Percentiles rank a stretch among this genome's conserved stretches.
These are phyloP conservation scores for Trichoderma pleuroti DNA, from an alignment of 2,329 filamentous ascomycete genomes.

Conservation along the genomic window DNA sequence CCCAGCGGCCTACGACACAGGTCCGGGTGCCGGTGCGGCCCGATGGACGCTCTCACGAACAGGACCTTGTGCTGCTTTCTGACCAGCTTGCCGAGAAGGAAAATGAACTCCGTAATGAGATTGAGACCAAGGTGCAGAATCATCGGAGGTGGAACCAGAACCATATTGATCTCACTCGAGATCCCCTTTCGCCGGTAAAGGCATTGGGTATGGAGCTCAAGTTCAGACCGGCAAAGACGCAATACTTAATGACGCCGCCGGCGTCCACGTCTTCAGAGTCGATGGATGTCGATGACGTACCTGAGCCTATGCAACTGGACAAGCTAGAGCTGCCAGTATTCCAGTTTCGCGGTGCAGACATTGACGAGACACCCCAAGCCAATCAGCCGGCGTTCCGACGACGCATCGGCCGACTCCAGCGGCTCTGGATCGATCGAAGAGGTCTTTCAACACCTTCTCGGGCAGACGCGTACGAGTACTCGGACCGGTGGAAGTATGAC, in stretches of 20 bases:
- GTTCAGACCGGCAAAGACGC: slow-evolving; percentile 69
- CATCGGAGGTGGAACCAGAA: slow-evolving; percentile 90
- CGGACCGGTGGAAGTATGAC: slow-evolving; percentile 82
- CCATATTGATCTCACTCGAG: slow-evolving; percentile 82
- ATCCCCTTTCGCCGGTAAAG: slow-evolving; percentile 74
- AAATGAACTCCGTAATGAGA: slow-evolving; percentile 73
- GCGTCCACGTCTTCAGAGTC: slow-evolving; percentile 53
- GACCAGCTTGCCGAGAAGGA: slow-evolving; percentile 79
- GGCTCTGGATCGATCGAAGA: slow-evolving; percentile 84
- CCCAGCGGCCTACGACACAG: slow-evolving; percentile 61
- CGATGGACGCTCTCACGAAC: slow-evolving; percentile 69
- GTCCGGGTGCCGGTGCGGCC: slow-evolving; percentile 66
- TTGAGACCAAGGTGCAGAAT: slow-evolving; percentile 82
- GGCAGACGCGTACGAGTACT: slow-evolving; percentile 43
- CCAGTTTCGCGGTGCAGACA: slow-evolving; percentile 42
- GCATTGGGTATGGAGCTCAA: slow-evolving; percentile 59
- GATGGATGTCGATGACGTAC: slow-evolving; percentile 52
- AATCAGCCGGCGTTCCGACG: slow-evolving; percentile 70
- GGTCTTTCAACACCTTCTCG: slow-evolving; percentile 54
- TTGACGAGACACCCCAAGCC: slow-evolving; percentile 38
- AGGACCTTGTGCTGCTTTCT: slow-evolving; percentile 72
- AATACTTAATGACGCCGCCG: slow-evolving; percentile 65
- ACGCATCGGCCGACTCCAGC: slow-evolving; percentile 77
- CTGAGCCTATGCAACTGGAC: slow-evolving; percentile 43
- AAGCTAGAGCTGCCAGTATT: slow-evolving; percentile 37